Base-by-base conservation (phyloP, 192 early-diverging fungal species). In the Chytriomyces sp. region DNA sequence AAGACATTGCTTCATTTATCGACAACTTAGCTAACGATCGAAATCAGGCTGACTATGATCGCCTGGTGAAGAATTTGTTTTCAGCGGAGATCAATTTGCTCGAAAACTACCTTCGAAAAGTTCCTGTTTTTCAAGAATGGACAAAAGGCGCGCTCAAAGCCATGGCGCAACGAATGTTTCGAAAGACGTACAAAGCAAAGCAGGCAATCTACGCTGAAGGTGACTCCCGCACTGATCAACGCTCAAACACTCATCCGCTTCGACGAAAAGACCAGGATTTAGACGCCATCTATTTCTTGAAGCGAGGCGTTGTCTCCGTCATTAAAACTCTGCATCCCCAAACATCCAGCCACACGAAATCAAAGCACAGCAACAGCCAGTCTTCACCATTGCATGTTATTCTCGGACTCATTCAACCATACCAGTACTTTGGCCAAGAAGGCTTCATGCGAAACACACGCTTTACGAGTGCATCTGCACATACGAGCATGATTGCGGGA, bases 401-500 rank as follows among this genome's bases (percentile, higher is more conserved):
- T 57, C 53, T 57, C 16, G 53, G 53, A 13, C 16, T 57, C 13
- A 57, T 57, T 57, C 53, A 57, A 13, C 53, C 53, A 20, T 57
- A n/a, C 13, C 53, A 57, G 20, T 57, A 57, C 20, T 57, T 57
- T 57, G 53, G 53, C 16, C 53, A 57, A 57, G 53, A 57, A 57
- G 53, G 53, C 53, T 57, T 57, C 20, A 13, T n/a, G 23, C 26
- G 45, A 23, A 67, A 67, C 66, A 5, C 66, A 8, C 35, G 46
- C 13, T 67, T 67, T 47, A 44, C 8, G 11, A 45, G 28, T 67
- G 45, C 46, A 16, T 10, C 43, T 3, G 23, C 66, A 47, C 20
- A 67, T 23, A 45, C 66, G 11, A 67, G 43, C 11, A 67, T 67
- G 66, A 28, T 67, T 28, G 66, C 66, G 10, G 66, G 66, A 45